Evolutionary conservation across 129 eudicot species (phyloP).

Genomic region (Cynara cardunculus): DNA sequence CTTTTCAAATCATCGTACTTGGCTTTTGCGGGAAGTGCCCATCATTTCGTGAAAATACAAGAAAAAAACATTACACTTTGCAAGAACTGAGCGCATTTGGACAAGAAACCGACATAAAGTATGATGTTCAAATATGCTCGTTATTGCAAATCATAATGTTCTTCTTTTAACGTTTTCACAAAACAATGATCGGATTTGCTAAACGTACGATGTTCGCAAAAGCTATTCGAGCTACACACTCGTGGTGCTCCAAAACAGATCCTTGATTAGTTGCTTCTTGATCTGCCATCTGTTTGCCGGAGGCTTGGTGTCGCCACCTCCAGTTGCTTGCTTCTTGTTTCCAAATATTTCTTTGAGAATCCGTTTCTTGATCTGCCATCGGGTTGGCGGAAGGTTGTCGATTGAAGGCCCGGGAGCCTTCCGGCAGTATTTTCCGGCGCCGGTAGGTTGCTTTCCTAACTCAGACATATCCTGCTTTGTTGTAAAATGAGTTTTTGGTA

Average conservation of each 20-base stretch:
- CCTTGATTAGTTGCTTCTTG: slow-evolving; percentile 11
- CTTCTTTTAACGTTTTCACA: neutral
- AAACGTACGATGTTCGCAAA: neutral
- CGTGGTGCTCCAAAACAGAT: neutral
- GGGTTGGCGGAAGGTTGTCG: slow-evolving; percentile 18
- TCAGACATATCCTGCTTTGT: slow-evolving; percentile 7
- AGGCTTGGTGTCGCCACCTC: neutral
- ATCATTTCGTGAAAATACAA: neutral
- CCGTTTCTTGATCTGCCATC: slow-evolving; percentile 22
- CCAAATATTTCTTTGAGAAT: slow-evolving; percentile 21
- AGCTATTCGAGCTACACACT: neutral
- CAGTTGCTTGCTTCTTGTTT: neutral
- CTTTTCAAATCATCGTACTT: neutral
- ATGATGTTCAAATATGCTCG: neutral
- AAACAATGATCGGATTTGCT: neutral
- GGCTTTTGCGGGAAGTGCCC: neutral
- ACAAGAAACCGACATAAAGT: neutral
- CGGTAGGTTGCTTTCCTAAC: slow-evolving; percentile 15
- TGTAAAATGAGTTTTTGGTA: neutral
- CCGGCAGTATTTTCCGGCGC: slow-evolving; percentile 11
- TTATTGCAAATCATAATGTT: neutral
- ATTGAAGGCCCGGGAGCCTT: slow-evolving; percentile 11
- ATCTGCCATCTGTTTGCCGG: slow-evolving; percentile 15
- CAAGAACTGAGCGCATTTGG: neutral
- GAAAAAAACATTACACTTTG: neutral